Evolutionary conservation across 2,329 filamentous ascomycete species (phyloP).

Genomic region (Gnomoniopsis smithogilvyi): DNA sequence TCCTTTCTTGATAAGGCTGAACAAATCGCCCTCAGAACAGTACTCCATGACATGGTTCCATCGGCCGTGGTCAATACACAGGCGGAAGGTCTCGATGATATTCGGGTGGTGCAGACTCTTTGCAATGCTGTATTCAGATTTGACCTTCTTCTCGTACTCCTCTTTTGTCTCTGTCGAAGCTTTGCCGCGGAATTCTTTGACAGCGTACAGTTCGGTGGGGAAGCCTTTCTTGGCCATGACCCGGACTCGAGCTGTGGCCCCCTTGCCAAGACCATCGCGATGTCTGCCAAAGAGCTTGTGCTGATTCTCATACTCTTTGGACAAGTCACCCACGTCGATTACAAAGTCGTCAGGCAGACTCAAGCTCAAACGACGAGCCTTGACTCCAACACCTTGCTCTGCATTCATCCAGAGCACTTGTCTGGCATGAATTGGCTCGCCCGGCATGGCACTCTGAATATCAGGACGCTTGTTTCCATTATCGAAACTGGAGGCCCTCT

Average conservation of each 20-base stretch:
- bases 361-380: slow-evolving; percentile 73
- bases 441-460: slow-evolving; percentile 23
- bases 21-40: slow-evolving; percentile 79
- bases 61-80: slow-evolving; percentile 70
- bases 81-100: slow-evolving; percentile 74
- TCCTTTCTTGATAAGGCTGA: slow-evolving; percentile 67
- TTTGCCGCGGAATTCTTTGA: slow-evolving; percentile 82
- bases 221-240: slow-evolving; percentile 72
- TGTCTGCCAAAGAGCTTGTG: slow-evolving; percentile 69
- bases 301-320: slow-evolving; percentile 66
- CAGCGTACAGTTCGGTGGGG: slow-evolving; percentile 67
- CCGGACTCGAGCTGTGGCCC: slow-evolving; percentile 77
- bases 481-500: slow-evolving; percentile 51
- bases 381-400: slow-evolving; percentile 69
- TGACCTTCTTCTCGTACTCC: slow-evolving; percentile 86
- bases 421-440: slow-evolving; percentile 21
- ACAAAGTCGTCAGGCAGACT: slow-evolving; percentile 71
- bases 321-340: slow-evolving; percentile 67
- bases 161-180: slow-evolving; percentile 64
- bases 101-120: slow-evolving; percentile 85
- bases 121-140: slow-evolving; percentile 84
- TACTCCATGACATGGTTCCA: slow-evolving; percentile 97
- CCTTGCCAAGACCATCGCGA: slow-evolving; percentile 75
- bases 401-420: slow-evolving; percentile 45
- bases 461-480: slow-evolving; percentile 27